Conservation (phyloP, 2,329 filamentous ascomycete species). For the Falciphora oryzae region DNA sequence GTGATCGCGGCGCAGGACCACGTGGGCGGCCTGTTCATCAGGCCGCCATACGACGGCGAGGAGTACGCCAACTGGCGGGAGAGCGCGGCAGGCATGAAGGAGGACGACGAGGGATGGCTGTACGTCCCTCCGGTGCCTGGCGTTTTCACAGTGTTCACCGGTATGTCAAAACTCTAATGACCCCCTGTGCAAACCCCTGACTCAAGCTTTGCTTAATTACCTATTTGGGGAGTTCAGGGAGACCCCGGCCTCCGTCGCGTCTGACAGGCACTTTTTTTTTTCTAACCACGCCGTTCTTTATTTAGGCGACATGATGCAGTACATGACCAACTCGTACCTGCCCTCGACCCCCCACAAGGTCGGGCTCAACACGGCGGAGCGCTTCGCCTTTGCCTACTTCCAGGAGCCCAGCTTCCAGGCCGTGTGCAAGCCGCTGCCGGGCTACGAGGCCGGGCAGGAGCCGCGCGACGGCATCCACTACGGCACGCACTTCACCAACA, state of each 20-base stretch:
- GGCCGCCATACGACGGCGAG: slow-evolving; percentile 35
- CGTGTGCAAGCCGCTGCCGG: slow-evolving; percentile 35
- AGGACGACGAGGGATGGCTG: slow-evolving; percentile 40
- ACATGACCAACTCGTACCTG: slow-evolving; percentile 39
- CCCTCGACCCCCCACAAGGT: slow-evolving; percentile 46
- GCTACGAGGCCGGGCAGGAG: slow-evolving; percentile 27
- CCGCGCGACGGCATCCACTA: slow-evolving; percentile 39
- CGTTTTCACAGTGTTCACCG: slow-evolving; percentile 43
- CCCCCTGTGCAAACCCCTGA: too few species aligned
- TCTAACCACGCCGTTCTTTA: slow-evolving; percentile 14
- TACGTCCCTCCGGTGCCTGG: slow-evolving; percentile 39
- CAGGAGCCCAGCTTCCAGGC: slow-evolving; percentile 45
- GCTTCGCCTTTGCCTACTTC: slow-evolving; percentile 45
- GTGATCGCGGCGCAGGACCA: slow-evolving; percentile 45
- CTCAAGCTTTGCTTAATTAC: too few species aligned
- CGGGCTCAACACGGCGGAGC: slow-evolving; percentile 40
- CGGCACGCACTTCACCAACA: slow-evolving; percentile 46
- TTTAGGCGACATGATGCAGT: slow-evolving; percentile 45
- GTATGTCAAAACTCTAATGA: slow-evolving; percentile 14
- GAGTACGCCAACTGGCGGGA: slow-evolving; percentile 39
- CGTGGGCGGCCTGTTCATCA: slow-evolving; percentile 43
- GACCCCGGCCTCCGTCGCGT: too few species aligned
- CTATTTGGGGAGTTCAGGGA: too few species aligned
- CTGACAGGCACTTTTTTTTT: too few species aligned
- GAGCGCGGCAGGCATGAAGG: slow-evolving; percentile 36